Conservation (phyloP, 768 basidiomycete genomes). For the Kwoniella sp. region DNA sequence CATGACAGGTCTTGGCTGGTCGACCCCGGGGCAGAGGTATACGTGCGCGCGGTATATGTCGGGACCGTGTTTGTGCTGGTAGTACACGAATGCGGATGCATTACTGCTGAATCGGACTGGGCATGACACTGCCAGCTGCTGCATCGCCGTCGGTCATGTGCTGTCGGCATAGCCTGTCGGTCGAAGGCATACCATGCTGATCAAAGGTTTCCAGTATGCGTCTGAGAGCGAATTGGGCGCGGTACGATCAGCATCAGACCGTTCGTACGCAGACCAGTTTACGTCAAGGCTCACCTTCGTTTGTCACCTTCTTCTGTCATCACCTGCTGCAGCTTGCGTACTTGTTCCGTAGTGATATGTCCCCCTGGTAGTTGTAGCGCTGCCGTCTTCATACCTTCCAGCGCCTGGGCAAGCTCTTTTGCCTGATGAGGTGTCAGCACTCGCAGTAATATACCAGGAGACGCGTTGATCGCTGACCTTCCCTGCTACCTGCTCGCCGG, state of each 20-base stretch:
- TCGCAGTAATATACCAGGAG: background rate
- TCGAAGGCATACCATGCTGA: slow-evolving; percentile 14
- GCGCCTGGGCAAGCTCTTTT: slow-evolving; percentile 16
- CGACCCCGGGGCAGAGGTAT: too few relatives aligned
- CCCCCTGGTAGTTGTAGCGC: slow-evolving; percentile 36
- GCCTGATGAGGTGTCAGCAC: slow-evolving; percentile 14
- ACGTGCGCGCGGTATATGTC: too few relatives aligned
- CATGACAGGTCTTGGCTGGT: too few relatives aligned
- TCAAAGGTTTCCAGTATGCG: slow-evolving; percentile 13
- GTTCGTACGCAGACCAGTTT: too few relatives aligned
- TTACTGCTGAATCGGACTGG: background rate
- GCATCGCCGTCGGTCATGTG: background rate
- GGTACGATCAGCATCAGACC: too few relatives aligned
- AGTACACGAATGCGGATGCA: background rate
- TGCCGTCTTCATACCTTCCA: slow-evolving; percentile 30
- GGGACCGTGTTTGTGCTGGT: background rate
- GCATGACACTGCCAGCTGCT: background rate
- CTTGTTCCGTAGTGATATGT: slow-evolving; percentile 17
- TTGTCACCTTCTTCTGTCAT: slow-evolving; percentile 31
- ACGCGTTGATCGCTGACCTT: slow-evolving; percentile 1
- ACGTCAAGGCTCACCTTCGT: slow-evolving; percentile 37
- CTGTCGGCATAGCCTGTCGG: background rate
- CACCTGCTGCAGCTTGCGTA: slow-evolving; percentile 14
- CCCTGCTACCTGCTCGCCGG: slow-evolving; percentile 3
- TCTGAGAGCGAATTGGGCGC: slow-evolving; percentile 3